Evolutionary conservation across 805 yeast genomes (phyloP).

Genomic region (Sungouiella blattae): DNA sequence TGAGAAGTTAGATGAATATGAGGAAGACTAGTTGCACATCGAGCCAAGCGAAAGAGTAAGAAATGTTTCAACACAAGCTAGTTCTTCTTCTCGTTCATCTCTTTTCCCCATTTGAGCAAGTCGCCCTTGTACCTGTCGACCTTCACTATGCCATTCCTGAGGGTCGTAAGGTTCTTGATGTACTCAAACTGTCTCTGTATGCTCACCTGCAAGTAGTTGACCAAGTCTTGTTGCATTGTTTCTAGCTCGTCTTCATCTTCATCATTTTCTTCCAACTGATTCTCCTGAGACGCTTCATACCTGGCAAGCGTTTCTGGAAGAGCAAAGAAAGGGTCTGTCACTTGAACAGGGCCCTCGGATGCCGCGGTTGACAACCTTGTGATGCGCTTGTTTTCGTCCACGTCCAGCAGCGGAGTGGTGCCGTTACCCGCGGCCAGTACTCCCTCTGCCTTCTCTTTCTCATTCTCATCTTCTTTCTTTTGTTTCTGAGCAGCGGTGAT

Average conservation of each 20-base stretch:
- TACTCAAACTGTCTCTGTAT: slow-evolving; percentile 68
- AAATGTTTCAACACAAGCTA: background rate
- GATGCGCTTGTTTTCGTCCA: slow-evolving; percentile 10
- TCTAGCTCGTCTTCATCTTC: slow-evolving; percentile 28
- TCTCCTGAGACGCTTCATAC: slow-evolving; percentile 26
- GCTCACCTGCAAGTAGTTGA: slow-evolving; percentile 42
- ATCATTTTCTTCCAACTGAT: slow-evolving; percentile 19
- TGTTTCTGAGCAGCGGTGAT: slow-evolving; percentile 3
- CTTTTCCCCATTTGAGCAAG: slow-evolving; percentile 80
- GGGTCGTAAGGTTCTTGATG: slow-evolving; percentile 67
- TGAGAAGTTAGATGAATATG: too few species aligned
- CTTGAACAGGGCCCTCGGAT: slow-evolving; percentile 57
- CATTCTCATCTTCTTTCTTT: slow-evolving; percentile 10
- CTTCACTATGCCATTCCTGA: slow-evolving; percentile 72
- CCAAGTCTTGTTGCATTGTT: slow-evolving; percentile 58
- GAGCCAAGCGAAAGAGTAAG: background rate
- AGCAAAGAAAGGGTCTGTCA: slow-evolving; percentile 47
- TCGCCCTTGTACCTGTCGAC: slow-evolving; percentile 73
- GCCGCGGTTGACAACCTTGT: slow-evolving; percentile 8
- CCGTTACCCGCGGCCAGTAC: slow-evolving; percentile 11
- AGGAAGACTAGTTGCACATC: too few species aligned
- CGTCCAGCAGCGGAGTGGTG: too few species aligned
- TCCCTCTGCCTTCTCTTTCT: slow-evolving; percentile 1
- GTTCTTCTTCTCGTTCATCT: slow-evolving; percentile 54
- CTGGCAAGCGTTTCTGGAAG: slow-evolving; percentile 46